Evolutionary conservation across 768 basidiomycete species (phyloP).

Genomic region (Lenzites betulinus): DNA sequence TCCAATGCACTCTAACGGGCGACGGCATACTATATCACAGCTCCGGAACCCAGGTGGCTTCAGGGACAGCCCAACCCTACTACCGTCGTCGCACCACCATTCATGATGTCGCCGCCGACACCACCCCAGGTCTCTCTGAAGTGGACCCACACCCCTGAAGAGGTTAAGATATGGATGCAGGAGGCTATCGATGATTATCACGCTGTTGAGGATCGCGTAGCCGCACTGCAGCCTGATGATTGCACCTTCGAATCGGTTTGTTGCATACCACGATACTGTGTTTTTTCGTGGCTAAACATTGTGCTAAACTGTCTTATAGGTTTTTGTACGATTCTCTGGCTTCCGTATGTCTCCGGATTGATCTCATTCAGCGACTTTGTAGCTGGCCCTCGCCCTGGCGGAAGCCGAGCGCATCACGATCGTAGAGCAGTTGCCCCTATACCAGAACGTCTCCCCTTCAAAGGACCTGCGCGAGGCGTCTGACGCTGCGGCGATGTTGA

Average conservation of each 20-base stretch:
- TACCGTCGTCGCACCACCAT: not conserved
- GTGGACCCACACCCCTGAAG: conserved; percentile 68
- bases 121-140: conserved; percentile 66
- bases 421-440: conserved; percentile 68
- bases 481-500: conserved; percentile 65
- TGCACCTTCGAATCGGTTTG: conserved; percentile 70
- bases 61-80: too few relatives aligned
- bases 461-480: conserved; percentile 82
- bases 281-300: conserved; percentile 55
- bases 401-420: conserved; percentile 53
- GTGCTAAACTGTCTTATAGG: conserved; percentile 41
- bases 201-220: conserved; percentile 58
- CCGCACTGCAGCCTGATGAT: conserved; percentile 53
- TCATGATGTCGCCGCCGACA: conserved; percentile 46
- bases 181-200: conserved; percentile 59
- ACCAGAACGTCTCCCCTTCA: conserved; percentile 76
- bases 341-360: conserved; percentile 16
- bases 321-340: conserved; percentile 59
- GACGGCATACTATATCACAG: not conserved
- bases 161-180: conserved; percentile 57
- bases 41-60: too few relatives aligned
- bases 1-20: too few relatives aligned
- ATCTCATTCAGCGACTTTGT: not conserved
- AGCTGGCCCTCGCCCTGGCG: conserved; percentile 62
- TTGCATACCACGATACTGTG: conserved; percentile 10